A percentile compares a stretch with the other conserved stretches of the same genome.
phyloP scores from a whole-genome alignment of 495 filamentous ascomycete species.

The Podospora sp. region DNA sequence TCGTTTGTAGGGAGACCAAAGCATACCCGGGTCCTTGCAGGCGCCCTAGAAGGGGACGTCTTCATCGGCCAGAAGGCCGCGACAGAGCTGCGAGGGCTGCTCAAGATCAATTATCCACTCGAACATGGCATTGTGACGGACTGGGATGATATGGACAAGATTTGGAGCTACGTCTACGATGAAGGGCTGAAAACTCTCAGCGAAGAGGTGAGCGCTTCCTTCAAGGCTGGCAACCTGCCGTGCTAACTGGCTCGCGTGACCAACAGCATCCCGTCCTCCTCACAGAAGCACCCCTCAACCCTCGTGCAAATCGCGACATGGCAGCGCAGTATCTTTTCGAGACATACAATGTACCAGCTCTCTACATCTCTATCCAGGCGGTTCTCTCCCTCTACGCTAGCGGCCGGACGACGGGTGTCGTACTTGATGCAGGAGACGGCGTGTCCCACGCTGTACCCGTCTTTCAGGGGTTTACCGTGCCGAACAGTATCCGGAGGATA shows the following conservation, averaged over 20 bases:
- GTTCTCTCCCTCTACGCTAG: slow-evolving; percentile 96
- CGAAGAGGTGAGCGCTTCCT: slow-evolving; percentile 70
- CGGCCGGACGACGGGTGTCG: slow-evolving; percentile 93
- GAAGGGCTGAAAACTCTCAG: slow-evolving; percentile 86
- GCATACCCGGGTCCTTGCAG: slow-evolving; percentile 92
- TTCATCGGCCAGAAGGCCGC: slow-evolving; percentile 92
- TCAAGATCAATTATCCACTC: slow-evolving; percentile 94
- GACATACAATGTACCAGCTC: slow-evolving; percentile 95
- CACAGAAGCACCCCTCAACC: slow-evolving; percentile 96
- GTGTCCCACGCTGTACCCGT: slow-evolving; percentile 98
- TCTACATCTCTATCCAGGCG: slow-evolving; percentile 97
- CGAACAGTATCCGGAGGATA: slow-evolving; percentile 89
- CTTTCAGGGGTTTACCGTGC: slow-evolving; percentile 97
- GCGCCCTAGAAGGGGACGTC: slow-evolving; percentile 92
- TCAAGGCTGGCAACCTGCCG: background rate
- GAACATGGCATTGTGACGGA: slow-evolving; percentile 99
- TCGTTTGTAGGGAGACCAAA: slow-evolving; percentile 97
- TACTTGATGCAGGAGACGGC: slow-evolving; percentile 93
- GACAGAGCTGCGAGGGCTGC: slow-evolving; percentile 85
- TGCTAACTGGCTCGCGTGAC: background rate
- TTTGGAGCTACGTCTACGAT: slow-evolving; percentile 78
- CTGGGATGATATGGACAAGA: slow-evolving; percentile 99
- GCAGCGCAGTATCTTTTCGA: slow-evolving; percentile 98
- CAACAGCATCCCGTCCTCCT: slow-evolving; percentile 88
- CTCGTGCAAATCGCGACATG: slow-evolving; percentile 91